Percentiles rank a stretch among this genome's conserved stretches.
These are phyloP conservation scores for Solanum sejunctum DNA, from an alignment of 257 asterid species.

Conservation along the genomic window DNA sequence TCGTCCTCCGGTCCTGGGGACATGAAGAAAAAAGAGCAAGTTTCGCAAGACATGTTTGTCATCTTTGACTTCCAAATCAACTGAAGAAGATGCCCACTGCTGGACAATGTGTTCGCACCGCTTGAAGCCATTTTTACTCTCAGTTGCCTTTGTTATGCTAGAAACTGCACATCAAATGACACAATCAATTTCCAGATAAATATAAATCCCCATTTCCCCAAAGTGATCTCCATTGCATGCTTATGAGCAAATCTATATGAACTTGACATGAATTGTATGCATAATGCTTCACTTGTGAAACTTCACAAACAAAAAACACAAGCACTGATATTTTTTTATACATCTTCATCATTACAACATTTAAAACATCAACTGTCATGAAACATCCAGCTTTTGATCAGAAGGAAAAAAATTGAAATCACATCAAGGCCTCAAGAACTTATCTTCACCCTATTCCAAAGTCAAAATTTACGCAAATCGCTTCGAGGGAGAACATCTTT, in stretches of 20 bases:
- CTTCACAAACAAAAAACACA: not conserved
- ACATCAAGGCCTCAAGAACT: not conserved
- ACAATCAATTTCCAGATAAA: not conserved
- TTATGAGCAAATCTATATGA: not conserved
- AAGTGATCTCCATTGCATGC: not conserved
- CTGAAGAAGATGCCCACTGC: conserved; percentile 78
- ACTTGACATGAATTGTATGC: not conserved
- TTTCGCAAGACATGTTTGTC: conserved; percentile 62
- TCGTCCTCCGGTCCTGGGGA: conserved; percentile 97
- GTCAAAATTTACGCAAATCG: not conserved
- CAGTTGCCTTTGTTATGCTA: conserved; percentile 26
- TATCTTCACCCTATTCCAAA: not conserved
- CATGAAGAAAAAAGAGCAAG: conserved; percentile 89
- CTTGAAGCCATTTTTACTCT: conserved; percentile 27
- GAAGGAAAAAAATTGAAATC: not conserved
- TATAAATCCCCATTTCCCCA: not conserved
- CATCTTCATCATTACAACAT: not conserved
- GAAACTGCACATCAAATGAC: conserved; percentile 24
- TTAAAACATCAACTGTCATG: not conserved
- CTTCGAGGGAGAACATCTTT: not conserved
- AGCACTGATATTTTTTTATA: not conserved
- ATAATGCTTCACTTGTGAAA: not conserved
- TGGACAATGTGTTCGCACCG: conserved; percentile 56
- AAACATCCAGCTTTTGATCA: not conserved
- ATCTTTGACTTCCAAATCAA: conserved; percentile 37